Evolutionary conservation across 306 rosid genomes (phyloP), one percentile per base, ranked within the genome.

Genomic region (Senna tora): DNA sequence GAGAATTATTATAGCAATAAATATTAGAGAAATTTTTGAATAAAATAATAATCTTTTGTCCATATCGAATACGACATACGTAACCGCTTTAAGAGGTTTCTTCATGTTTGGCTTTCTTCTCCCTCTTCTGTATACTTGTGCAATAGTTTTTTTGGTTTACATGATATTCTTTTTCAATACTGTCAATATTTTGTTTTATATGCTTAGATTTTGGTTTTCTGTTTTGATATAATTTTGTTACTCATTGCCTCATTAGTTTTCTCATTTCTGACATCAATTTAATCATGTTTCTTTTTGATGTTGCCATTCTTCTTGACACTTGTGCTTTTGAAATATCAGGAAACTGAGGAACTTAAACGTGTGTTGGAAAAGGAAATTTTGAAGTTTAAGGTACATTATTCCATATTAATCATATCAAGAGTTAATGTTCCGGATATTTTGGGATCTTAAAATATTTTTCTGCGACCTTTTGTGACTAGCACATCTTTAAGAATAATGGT

Each of bases 281-380:
- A 9, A 32, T 38, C 67, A 38, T 38, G 34, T 34, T 33, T 9
- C 46, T n/a, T 22, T 32, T 58, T 59, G 28, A 61, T 6, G 9
- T 36, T 19, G 4, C 45, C 45, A 9, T 34, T 61, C 30, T 61
- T 30, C 49, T 61, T 61, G 67, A 61, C 67, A 38, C 73, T 51
- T 67, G 69, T 79, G 69, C 74, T 77, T 75, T 53, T 78, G 75
- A 30, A 77, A 71, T 62, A 56, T 81, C 81, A 95, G 99, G 97
- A 91, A 82, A 95, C 96, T 5, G 97, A 95, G 87, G 93, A 87
- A 84, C 99, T 95, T 67, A 91, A 81, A 81, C 75, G 74, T 70
- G 76, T 81, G 63, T 69, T 95, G 82, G 90, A 89, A 80, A 95
- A 61, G 83, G 97, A 89, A 75, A 79, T 95, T 74, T 75, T 53